Conservation (phyloP, 495 filamentous ascomycete species). For the Xylaria sp. region DNA sequence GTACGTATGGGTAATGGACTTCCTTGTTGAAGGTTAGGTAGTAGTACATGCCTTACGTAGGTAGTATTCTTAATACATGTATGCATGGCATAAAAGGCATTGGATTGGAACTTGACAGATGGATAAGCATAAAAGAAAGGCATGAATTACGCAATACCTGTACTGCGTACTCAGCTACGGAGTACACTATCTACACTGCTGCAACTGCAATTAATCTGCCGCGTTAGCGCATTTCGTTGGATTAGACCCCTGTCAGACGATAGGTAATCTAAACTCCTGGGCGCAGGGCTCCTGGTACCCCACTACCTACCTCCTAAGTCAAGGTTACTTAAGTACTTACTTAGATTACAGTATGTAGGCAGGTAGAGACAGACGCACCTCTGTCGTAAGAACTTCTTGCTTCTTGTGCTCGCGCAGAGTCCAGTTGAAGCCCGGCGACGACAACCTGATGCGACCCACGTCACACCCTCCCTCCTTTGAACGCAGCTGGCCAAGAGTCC, state of each 20-base stretch:
- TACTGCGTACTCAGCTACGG: not conserved
- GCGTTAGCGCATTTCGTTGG: conserved; percentile 20
- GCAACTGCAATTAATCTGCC: conserved; percentile 12
- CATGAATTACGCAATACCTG: not conserved
- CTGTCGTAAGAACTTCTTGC: not conserved
- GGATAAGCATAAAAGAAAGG: not conserved
- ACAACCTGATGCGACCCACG: not conserved
- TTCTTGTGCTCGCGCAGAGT: not conserved
- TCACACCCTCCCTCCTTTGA: conserved; percentile 1
- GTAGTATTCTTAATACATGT: too few relatives aligned
- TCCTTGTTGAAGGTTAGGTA: too few relatives aligned
- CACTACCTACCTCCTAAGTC: too few relatives aligned
- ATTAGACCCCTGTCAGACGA: conserved; percentile 5
- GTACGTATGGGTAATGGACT: not conserved
- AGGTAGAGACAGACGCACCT: not conserved
- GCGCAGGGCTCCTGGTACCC: not conserved
- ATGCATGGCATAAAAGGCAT: not conserved
- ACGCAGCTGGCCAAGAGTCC: not conserved
- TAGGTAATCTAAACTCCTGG: not conserved
- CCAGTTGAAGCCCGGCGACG: conserved; percentile 3
- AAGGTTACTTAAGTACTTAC: too few relatives aligned
- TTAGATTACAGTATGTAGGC: too few relatives aligned
- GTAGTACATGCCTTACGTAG: too few relatives aligned
- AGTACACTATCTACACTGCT: not conserved
- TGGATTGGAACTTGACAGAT: not conserved